Evolutionary conservation across 805 yeast species (phyloP).

Genomic region (Schwanniomyces pseudopolymorphus): DNA sequence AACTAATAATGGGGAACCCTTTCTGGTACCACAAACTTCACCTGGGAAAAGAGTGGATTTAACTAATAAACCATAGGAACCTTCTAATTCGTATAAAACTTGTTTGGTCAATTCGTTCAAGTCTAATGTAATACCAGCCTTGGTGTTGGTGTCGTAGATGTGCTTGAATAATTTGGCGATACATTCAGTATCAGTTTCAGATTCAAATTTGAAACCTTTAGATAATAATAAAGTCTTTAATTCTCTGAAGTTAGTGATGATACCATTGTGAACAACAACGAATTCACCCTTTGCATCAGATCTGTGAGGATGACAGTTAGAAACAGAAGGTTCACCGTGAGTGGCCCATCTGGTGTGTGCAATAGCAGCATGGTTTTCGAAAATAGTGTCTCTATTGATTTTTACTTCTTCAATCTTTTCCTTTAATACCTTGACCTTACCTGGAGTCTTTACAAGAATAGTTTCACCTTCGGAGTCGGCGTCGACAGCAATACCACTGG

Average conservation of each 20-base stretch:
- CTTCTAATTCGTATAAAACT: slow-evolving; percentile 89
- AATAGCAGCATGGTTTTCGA: slow-evolving; percentile 88
- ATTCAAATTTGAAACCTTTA: slow-evolving; percentile 81
- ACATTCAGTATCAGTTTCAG: slow-evolving; percentile 97
- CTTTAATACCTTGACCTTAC: slow-evolving; percentile 84
- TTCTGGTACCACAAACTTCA: slow-evolving; percentile 95
- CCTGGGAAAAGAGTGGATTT: slow-evolving; percentile 91
- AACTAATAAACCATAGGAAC: slow-evolving; percentile 94
- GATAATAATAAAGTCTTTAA: slow-evolving; percentile 75
- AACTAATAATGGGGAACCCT: slow-evolving; percentile 94
- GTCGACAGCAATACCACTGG: slow-evolving; percentile 94
- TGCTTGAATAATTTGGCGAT: slow-evolving; percentile 94
- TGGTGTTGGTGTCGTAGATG: slow-evolving; percentile 72
- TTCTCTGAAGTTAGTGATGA: slow-evolving; percentile 92
- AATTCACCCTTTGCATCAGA: slow-evolving; percentile 84
- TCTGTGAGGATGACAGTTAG: slow-evolving; percentile 95
- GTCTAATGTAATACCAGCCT: slow-evolving; percentile 77
- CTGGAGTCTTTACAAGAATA: slow-evolving; percentile 77
- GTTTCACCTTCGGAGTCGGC: slow-evolving; percentile 77
- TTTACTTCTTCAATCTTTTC: slow-evolving; percentile 53
- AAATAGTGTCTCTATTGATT: slow-evolving; percentile 61
- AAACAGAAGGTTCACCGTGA: slow-evolving; percentile 86
- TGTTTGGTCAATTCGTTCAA: slow-evolving; percentile 91
- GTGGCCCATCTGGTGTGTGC: slow-evolving; percentile 99
- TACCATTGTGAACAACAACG: slow-evolving; percentile 95